Evolutionary conservation across 2,329 filamentous ascomycete genomes (phyloP).

Genomic region (Tympanopsis confertula): DNA sequence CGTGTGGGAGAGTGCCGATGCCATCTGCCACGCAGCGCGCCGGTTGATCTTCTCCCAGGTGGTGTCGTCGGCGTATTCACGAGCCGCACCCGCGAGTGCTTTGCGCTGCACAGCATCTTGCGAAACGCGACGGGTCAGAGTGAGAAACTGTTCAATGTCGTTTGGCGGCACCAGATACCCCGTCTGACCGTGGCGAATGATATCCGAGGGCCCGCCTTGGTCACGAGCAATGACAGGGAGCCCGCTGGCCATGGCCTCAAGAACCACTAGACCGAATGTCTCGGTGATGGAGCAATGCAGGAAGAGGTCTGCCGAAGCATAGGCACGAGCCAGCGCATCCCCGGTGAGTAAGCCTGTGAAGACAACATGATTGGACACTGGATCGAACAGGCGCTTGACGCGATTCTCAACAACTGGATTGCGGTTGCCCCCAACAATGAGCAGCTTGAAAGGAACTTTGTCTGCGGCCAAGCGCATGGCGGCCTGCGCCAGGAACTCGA

Average conservation of each 20-base stretch:
- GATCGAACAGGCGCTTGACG: conserved; percentile 45
- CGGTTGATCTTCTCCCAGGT: conserved; percentile 67
- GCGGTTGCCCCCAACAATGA: conserved; percentile 58
- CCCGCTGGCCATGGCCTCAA: conserved; percentile 62
- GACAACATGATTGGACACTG: conserved; percentile 37
- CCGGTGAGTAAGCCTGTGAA: conserved; percentile 57
- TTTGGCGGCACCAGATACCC: conserved; percentile 48
- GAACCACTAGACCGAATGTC: conserved; percentile 59
- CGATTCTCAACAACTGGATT: conserved; percentile 50
- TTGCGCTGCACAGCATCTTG: conserved; percentile 28
- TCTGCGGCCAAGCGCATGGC: conserved; percentile 39
- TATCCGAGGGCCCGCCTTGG: conserved; percentile 59
- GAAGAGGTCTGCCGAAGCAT: conserved; percentile 59
- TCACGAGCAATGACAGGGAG: conserved; percentile 59
- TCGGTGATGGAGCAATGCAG: conserved; percentile 62
- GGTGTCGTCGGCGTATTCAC: conserved; percentile 45
- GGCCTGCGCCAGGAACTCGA: conserved; percentile 50
- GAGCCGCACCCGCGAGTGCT: conserved; percentile 32
- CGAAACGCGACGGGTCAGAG: conserved; percentile 35
- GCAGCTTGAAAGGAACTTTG: conserved; percentile 47
- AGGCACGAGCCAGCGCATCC: conserved; percentile 48
- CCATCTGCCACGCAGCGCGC: conserved; percentile 53
- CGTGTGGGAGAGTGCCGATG: too few relatives aligned
- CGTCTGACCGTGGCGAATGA: conserved; percentile 43
- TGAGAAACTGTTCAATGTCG: conserved; percentile 47